Conservation (phyloP, 2,329 filamentous ascomycete genomes). For the Orbilia brochopaga region DNA sequence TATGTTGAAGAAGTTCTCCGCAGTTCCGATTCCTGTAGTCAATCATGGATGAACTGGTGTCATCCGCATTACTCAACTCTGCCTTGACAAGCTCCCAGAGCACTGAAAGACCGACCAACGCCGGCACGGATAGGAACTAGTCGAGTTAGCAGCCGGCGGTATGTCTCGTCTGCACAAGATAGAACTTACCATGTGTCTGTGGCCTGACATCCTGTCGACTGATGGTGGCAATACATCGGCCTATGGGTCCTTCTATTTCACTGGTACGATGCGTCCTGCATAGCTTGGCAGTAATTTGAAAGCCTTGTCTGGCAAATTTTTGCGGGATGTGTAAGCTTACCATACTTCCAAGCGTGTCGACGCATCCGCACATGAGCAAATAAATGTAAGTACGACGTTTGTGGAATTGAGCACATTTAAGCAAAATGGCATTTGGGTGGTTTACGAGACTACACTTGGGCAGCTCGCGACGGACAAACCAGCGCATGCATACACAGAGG, state of each 20-base stretch:
- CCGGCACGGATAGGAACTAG: constrained; percentile 18
- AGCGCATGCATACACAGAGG: no score
- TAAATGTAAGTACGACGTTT: no score
- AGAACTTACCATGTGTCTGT: constrained; percentile 21
- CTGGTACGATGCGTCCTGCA: background rate
- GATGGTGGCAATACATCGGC: background rate
- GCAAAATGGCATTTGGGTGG: background rate
- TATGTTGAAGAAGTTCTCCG: constrained; percentile 39
- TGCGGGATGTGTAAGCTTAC: no score
- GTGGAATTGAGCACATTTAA: background rate
- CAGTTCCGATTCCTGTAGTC: constrained; percentile 26
- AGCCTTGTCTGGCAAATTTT: no score
- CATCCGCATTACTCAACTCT: background rate
- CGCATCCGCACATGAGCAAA: no score
- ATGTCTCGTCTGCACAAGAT: background rate
- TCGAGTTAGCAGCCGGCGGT: background rate
- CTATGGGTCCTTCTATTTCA: background rate
- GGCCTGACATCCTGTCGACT: constrained; percentile 15
- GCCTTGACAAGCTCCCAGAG: constrained; percentile 9
- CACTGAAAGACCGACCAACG: constrained; percentile 12
- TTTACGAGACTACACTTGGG: no score
- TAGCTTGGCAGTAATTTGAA: background rate
- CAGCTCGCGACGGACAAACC: no score
- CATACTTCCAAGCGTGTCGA: no score
- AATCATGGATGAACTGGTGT: constrained; percentile 14